Percentiles rank a stretch among this genome's conserved stretches.
Evolutionary conservation across 768 basidiomycete species (phyloP).

Genomic region (Pulveroboletus sp.): DNA sequence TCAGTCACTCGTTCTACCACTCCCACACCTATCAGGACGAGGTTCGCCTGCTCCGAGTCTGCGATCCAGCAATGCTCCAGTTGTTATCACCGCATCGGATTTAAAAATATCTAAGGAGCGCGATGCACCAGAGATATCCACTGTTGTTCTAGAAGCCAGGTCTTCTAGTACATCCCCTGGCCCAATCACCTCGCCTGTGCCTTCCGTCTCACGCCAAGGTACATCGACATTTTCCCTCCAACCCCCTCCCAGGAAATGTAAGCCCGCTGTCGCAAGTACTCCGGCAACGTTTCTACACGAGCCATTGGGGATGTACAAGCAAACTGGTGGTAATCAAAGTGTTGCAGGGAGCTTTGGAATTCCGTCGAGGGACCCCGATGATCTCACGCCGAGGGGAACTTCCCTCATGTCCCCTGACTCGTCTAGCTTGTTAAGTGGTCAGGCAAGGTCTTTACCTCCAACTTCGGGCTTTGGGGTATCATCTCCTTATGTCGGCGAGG

Average conservation of each 20-base stretch:
- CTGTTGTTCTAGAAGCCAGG: slow-evolving; percentile 6
- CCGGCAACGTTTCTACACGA: slow-evolving; percentile 1
- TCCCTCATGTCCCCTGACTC: slow-evolving; percentile 6
- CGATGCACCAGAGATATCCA: slow-evolving; percentile 23
- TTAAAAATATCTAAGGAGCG: slow-evolving; percentile 38
- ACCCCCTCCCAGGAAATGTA: slow-evolving; percentile 30
- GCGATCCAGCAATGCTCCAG: slow-evolving; percentile 18
- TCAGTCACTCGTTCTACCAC: slow-evolving; percentile 32
- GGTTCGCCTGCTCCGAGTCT: slow-evolving; percentile 26
- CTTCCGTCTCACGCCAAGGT: slow-evolving; percentile 31
- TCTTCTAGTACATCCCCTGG: slow-evolving; percentile 29
- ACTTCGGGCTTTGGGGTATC: neutral
- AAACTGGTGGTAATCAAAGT: slow-evolving; percentile 24
- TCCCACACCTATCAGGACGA: slow-evolving; percentile 7
- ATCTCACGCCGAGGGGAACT: slow-evolving; percentile 7
- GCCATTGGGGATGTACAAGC: slow-evolving; percentile 21
- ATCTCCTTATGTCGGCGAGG: slow-evolving; percentile 1
- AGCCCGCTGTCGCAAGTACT: slow-evolving; percentile 9
- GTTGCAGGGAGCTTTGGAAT: slow-evolving; percentile 30
- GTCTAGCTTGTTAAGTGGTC: slow-evolving; percentile 3
- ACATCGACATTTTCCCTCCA: slow-evolving; percentile 30
- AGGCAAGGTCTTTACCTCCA: slow-evolving; percentile 1
- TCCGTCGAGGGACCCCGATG: slow-evolving; percentile 9
- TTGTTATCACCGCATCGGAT: slow-evolving; percentile 27
- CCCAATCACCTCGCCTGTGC: slow-evolving; percentile 10